These are phyloP conservation scores for Scytalidium lignicola DNA, from an alignment of 2,329 filamentous ascomycete species.

Conservation along the genomic window DNA sequence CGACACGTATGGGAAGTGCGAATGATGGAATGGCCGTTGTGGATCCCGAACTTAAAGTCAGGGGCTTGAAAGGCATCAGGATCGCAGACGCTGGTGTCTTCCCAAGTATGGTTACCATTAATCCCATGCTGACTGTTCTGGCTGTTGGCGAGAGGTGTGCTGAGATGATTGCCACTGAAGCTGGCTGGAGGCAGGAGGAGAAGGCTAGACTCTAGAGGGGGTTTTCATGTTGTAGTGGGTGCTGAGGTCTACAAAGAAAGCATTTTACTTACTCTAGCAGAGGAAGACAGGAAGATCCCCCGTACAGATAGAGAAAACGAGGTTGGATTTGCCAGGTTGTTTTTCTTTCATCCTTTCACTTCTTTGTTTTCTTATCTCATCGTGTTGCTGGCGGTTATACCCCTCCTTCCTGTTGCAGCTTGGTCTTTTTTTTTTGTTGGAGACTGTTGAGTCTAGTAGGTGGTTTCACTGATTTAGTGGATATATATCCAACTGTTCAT, in stretches of 20 bases:
- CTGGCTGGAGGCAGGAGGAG: constrained; percentile 48
- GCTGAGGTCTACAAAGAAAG: too few relatives aligned
- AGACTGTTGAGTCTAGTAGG: too few relatives aligned
- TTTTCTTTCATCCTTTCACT: not conserved
- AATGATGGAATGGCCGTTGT: constrained; percentile 72
- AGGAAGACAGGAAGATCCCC: too few relatives aligned
- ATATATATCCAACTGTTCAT: too few relatives aligned
- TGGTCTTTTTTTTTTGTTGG: too few relatives aligned
- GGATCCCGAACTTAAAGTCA: constrained; percentile 67
- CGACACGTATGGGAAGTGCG: constrained; percentile 80
- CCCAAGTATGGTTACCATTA: constrained; percentile 80
- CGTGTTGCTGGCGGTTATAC: too few relatives aligned
- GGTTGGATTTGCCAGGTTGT: too few relatives aligned
- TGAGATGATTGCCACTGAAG: constrained; percentile 74
- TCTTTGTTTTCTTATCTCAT: too few relatives aligned
- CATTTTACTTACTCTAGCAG: too few relatives aligned
- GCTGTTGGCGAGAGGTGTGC: constrained; percentile 78
- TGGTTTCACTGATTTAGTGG: too few relatives aligned
- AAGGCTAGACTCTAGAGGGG: constrained; percentile 20
- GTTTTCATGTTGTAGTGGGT: not conserved
- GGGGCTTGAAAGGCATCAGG: constrained; percentile 66
- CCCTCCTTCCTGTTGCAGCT: too few relatives aligned
- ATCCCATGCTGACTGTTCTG: constrained; percentile 87
- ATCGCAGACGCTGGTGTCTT: constrained; percentile 87
- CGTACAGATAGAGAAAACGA: too few relatives aligned